A percentile compares a stretch with the other conserved stretches of the same genome.
phyloP scores from a whole-genome alignment of 805 yeast species.

The Debaryomyces prosopidis region DNA sequence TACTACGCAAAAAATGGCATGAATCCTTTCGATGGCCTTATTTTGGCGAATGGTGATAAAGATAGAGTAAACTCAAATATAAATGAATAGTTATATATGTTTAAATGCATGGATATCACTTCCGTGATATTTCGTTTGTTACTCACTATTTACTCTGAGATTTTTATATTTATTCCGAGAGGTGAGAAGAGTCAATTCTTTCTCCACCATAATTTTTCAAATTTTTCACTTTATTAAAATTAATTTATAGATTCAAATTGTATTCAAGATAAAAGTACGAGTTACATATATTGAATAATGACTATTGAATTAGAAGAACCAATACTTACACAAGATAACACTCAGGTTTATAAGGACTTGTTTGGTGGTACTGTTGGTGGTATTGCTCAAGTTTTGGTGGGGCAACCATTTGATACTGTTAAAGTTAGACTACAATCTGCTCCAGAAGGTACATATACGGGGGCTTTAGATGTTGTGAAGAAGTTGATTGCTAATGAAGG shows the following conservation, averaged over 20 bases:
- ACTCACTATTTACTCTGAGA: too few relatives aligned
- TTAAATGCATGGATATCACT: too few relatives aligned
- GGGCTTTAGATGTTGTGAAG: conserved; percentile 76
- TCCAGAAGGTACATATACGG: conserved; percentile 69
- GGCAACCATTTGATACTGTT: conserved; percentile 95
- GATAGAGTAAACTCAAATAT: not conserved
- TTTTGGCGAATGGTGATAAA: conserved; percentile 21
- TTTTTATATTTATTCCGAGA: too few relatives aligned
- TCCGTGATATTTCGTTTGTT: too few relatives aligned
- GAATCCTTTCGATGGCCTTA: conserved; percentile 41
- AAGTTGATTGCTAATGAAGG: conserved; percentile 55
- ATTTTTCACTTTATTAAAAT: not conserved
- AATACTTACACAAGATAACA: conserved; percentile 30
- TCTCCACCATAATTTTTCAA: too few relatives aligned
- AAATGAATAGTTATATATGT: too few relatives aligned
- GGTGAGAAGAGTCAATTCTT: too few relatives aligned
- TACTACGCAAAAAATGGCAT: conserved; percentile 34
- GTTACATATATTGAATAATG: conserved; percentile 18
- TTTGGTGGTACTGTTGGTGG: conserved; percentile 95
- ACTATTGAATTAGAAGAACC: conserved; percentile 47
- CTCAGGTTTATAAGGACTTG: conserved; percentile 69
- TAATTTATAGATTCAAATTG: not conserved
- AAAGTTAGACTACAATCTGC: conserved; percentile 92
- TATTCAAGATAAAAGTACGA: not conserved
- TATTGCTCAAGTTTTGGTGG: conserved; percentile 89